Conservation (phyloP, 2,329 filamentous ascomycete genomes). For the Fusarium sp. region DNA sequence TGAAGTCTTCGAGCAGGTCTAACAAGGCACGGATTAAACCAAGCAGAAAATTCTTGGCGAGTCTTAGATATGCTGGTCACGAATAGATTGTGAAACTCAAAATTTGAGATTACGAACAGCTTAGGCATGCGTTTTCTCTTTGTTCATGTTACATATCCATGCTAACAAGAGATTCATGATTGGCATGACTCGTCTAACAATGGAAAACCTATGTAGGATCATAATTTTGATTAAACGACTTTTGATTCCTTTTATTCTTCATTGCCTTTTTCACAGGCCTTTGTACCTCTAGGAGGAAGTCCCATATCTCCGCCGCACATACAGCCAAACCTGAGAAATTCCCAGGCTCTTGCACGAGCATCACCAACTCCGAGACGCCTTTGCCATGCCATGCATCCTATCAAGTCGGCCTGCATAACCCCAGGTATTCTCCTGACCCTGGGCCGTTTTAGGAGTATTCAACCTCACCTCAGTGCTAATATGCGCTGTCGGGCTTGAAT, state of each 20-base stretch:
- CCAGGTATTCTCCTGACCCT: constrained; percentile 41
- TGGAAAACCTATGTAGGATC: constrained; percentile 10
- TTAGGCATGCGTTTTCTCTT: neutral
- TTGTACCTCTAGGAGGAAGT: constrained; percentile 45
- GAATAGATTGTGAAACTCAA: too few relatives aligned
- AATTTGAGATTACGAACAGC: too few relatives aligned
- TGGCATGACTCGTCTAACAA: neutral
- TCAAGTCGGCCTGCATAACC: constrained; percentile 51
- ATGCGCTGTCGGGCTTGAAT: constrained; percentile 25
- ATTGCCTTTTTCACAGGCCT: constrained; percentile 41
- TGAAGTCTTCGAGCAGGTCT: too few relatives aligned
- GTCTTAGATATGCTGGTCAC: too few relatives aligned
- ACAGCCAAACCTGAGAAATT: constrained; percentile 49
- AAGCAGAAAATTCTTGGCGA: too few relatives aligned
- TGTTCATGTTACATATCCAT: neutral
- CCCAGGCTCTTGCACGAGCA: constrained; percentile 50
- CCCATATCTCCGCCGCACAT: constrained; percentile 46
- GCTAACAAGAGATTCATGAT: neutral
- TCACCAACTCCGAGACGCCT: constrained; percentile 59
- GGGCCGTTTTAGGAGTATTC: constrained; percentile 31
- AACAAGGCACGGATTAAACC: too few relatives aligned
- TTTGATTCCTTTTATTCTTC: constrained; percentile 47
- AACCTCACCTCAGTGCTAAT: constrained; percentile 14
- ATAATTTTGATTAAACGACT: constrained; percentile 44
- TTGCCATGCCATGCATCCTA: constrained; percentile 57